Evolutionary conservation across 2,329 filamentous ascomycete species (phyloP), one percentile per base, ranked within the genome.

Genomic region (Lojkania enalia): DNA sequence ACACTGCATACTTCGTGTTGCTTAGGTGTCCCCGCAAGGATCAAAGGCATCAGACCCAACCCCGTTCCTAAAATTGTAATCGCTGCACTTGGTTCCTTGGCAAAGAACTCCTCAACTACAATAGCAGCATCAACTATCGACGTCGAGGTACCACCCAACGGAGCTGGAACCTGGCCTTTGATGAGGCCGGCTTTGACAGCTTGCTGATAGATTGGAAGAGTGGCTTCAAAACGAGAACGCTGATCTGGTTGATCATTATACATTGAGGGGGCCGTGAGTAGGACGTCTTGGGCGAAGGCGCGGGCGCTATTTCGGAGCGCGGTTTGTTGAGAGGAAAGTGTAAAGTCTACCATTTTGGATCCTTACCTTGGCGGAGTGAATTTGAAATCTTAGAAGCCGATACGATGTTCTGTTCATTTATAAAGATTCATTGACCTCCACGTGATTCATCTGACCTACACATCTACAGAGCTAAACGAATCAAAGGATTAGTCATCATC

Each of bases 1-100:
- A n/a, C n/a, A n/a, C n/a, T n/a, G n/a, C n/a, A n/a, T n/a, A n/a
- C n/a, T n/a, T 70, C 63, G 42, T 67, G 55, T 40, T 72, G 67
- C 46, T 71, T 69, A 2, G 65, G 56, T 15, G 64, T 73, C n/a
- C 69, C 72, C 1, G 64, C 71, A 23, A 81, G 54, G 39, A 77
- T 71, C 23, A 83, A 57, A 1, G 79, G 78, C 1, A 72, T 77
- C 21, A 82, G 55, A 0, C 79, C 79, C 2, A 82, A 59, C 0
- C 75, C 77, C 1, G 76, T 81, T 0, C 70, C 76, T 29, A 80
- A 71, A 13, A 81, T 72, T 0, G 77, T 80, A 14, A 82, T 53
- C 0, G 75, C 69, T 0, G 74, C 69, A 13, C 72, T 74, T 0
- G 75, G 72, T 48, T 83, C 79, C 25, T 77, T 72, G 1, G 74